Conservation (phyloP, 305 asterid genomes). For the Rubia balearica region DNA sequence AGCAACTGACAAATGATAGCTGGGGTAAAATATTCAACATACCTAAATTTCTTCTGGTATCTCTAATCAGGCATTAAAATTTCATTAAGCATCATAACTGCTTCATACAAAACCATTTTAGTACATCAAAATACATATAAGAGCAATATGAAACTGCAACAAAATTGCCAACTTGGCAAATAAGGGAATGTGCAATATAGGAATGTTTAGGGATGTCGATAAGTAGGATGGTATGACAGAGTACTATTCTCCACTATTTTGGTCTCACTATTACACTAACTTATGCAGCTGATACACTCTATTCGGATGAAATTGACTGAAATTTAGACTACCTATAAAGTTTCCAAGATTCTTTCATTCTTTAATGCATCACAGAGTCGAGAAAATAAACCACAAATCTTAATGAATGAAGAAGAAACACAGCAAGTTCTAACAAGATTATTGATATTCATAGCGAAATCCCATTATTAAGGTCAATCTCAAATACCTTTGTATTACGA, state of each 20-base stretch:
- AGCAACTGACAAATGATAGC: no score
- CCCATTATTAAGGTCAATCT: slow-evolving; percentile 10
- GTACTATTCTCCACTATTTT: background rate
- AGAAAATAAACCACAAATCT: background rate
- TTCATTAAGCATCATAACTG: background rate
- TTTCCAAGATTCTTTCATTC: background rate
- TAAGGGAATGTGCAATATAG: background rate
- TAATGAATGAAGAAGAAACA: background rate
- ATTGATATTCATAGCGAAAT: background rate
- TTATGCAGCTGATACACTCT: background rate
- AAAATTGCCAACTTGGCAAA: background rate
- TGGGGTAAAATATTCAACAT: slow-evolving; percentile 8
- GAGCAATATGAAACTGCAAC: background rate
- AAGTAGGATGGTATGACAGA: background rate
- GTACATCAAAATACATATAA: background rate
- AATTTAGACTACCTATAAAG: background rate
- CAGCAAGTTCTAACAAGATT: background rate
- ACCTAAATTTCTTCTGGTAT: slow-evolving; percentile 75
- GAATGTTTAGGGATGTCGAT: background rate
- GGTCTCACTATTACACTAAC: background rate
- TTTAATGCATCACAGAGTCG: background rate
- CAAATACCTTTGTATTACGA: slow-evolving; percentile 50
- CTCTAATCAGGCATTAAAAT: slow-evolving; percentile 41
- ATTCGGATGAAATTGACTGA: background rate
- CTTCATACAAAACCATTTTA: background rate